phyloP scores from a whole-genome alignment of 2,329 filamentous ascomycete genomes.

The Colletotrichum cordylinicola region DNA sequence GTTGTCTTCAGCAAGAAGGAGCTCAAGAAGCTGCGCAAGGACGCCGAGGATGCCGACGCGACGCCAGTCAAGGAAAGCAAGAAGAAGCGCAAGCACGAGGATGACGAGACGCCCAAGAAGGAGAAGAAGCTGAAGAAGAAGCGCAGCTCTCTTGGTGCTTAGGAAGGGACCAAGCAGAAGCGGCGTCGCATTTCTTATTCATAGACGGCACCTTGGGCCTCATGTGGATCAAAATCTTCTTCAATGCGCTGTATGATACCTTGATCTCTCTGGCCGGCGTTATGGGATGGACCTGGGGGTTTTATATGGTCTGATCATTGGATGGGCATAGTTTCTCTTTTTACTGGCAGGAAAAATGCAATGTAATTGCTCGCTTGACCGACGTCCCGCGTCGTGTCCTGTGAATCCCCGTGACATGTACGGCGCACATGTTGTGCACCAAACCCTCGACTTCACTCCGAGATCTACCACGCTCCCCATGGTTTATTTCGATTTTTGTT shows the following conservation, averaged over 20 bases:
- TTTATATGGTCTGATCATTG: slow-evolving; percentile 23
- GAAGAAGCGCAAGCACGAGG: slow-evolving; percentile 77
- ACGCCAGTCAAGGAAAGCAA: slow-evolving; percentile 53
- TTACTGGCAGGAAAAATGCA: slow-evolving; percentile 24
- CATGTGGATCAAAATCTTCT: slow-evolving; percentile 24
- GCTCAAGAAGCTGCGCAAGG: slow-evolving; percentile 74
- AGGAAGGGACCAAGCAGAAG: slow-evolving; percentile 16
- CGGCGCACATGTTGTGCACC: neutral
- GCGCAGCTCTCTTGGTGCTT: slow-evolving; percentile 28
- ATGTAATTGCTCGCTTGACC: slow-evolving; percentile 16
- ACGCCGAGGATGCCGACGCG: slow-evolving; percentile 53
- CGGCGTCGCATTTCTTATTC: slow-evolving; percentile 21
- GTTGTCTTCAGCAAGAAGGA: slow-evolving; percentile 78
- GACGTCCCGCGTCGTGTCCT: neutral
- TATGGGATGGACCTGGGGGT: slow-evolving; percentile 22
- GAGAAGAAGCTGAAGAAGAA: slow-evolving; percentile 61
- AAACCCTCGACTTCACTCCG: slow-evolving; percentile 14
- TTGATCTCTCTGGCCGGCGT: slow-evolving; percentile 25
- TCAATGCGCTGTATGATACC: slow-evolving; percentile 27
- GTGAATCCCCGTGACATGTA: neutral
- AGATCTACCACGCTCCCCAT: neutral
- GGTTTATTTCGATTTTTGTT: slow-evolving; percentile 11
- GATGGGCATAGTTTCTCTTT: slow-evolving; percentile 24
- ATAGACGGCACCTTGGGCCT: slow-evolving; percentile 23
- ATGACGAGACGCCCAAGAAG: slow-evolving; percentile 71